Evolutionary conservation across 768 basidiomycete genomes (phyloP), one percentile per base, ranked within the genome.

Genomic region (Rubroboletus pulcherrimus): DNA sequence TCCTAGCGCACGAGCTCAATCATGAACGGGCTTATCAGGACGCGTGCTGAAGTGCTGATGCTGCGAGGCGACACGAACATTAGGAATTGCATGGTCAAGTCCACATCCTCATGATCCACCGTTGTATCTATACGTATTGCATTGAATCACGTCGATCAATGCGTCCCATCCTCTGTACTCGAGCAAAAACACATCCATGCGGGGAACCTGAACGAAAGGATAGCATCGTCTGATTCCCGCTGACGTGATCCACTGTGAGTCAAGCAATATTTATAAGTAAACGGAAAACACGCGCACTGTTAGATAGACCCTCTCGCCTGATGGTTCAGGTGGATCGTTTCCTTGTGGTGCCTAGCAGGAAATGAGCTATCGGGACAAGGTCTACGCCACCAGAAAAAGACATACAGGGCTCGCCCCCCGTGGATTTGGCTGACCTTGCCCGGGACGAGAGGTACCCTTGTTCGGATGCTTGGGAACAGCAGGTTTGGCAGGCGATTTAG

Each of bases 111-210:
- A 24, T 4, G 24, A 24, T 4, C 24, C 24, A 38, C 2, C 6
- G 6, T 17, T 38, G 10, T 17, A 33, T 10, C 39, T 35, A 41
- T 4, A 9, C 4, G 12, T 44, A 2, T 7, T 7, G 41, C 31
- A 14, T 26, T 9, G 24, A 29, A 29, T 33, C 21, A 26, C 17
- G 11, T 4, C 2, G 42, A 4, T 49, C 24, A 42, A 26, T 41
- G 21, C 7, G n/a, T 35, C 21, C 33, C 49, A 35, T 51, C 47
- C 15, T 41, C 33, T 6, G 21, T 24, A 30, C 37, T 7, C 7
- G 51, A 8, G 10, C 21, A 12, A 12, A 3, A 54, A 31, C 54
- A 55, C 54, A 55, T 38, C 54, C 54, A 55, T 7, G 30, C 12
- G 8, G 54, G 54, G 1, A 55, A 43, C 17, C 29, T 37, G 35